phyloP scores from a whole-genome alignment of 176 grass and related monocot genomes.

The Tillandsia leiboldiana region DNA sequence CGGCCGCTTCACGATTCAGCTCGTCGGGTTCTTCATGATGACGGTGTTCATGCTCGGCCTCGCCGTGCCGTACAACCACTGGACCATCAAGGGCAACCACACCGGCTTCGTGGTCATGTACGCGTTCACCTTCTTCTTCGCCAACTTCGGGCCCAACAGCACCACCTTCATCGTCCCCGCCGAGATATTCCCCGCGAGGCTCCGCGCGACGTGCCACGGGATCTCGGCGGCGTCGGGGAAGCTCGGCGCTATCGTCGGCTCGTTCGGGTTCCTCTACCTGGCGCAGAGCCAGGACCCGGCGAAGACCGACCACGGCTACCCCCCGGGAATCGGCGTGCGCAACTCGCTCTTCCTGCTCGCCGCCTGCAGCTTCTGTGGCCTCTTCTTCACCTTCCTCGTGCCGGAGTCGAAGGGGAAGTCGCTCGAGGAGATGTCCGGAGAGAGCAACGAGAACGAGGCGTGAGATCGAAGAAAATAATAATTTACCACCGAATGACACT shows the following conservation, averaged over 20 bases:
- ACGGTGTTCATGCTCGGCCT: conserved; percentile 29
- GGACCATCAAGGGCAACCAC: conserved; percentile 20
- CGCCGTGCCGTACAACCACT: conserved; percentile 27
- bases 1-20: conserved; percentile 33
- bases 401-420: conserved; percentile 80
- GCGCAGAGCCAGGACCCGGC: conserved; percentile 29
- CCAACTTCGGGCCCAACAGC: conserved; percentile 31
- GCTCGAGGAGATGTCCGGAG: conserved; percentile 66
- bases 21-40: conserved; percentile 36
- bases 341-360: conserved; percentile 35
- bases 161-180: conserved; percentile 48
- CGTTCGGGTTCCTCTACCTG: conserved; percentile 29
- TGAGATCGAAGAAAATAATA: conserved; percentile 2
- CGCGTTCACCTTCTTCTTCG: conserved; percentile 25
- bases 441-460: conserved; percentile 38
- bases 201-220: conserved; percentile 30
- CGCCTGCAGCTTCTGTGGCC: conserved; percentile 20
- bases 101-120: conserved; percentile 28
- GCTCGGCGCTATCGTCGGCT: conserved; percentile 24
- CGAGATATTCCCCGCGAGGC: conserved; percentile 30
- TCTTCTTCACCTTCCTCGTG: conserved; percentile 54
- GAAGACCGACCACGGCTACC: conserved; percentile 20
- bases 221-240: conserved; percentile 35
- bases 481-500: not conserved
- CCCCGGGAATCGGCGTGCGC: conserved; percentile 29